Conservation (phyloP, 768 basidiomycete species). For the Mycena olivaceomarginata region DNA sequence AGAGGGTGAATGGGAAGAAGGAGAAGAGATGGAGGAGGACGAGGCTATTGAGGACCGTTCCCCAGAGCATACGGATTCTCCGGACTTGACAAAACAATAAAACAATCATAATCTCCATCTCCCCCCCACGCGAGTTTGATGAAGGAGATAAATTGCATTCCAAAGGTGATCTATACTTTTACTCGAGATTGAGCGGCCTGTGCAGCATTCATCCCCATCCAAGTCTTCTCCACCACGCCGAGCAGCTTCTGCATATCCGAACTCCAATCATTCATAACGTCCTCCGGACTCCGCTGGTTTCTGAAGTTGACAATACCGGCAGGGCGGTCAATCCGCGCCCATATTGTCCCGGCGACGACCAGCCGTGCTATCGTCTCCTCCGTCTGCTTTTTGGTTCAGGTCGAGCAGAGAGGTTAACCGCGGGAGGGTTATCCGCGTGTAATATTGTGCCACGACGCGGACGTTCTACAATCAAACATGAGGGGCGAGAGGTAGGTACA, state of each 20-base stretch:
- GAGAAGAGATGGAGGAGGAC: not conserved
- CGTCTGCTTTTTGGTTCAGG: conserved; percentile 85
- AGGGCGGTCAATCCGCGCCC: conserved; percentile 96
- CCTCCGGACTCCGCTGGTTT: conserved; percentile 88
- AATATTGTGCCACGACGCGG: conserved; percentile 95
- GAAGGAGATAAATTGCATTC: conserved; percentile 32
- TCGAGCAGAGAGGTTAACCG: conserved; percentile 93
- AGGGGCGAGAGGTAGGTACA: conserved; percentile 3
- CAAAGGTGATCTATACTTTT: conserved; percentile 54
- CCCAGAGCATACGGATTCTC: not conserved
- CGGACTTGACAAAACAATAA: conserved; percentile 21
- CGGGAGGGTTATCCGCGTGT: conserved; percentile 91
- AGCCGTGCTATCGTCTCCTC: conserved; percentile 93
- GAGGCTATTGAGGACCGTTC: not conserved
- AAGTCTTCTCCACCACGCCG: conserved; percentile 97
- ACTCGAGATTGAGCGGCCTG: conserved; percentile 86
- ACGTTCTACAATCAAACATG: conserved; percentile 81
- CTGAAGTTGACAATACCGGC: conserved; percentile 93
- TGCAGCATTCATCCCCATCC: conserved; percentile 96
- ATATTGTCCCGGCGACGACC: conserved; percentile 94
- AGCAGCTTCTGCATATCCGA: conserved; percentile 96
- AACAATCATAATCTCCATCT: conserved; percentile 2
- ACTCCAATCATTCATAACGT: conserved; percentile 99
- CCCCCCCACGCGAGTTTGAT: not conserved
- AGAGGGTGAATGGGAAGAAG: not conserved